Percentiles rank a stretch among this genome's conserved stretches.
Conservation (phyloP, 2,329 filamentous ascomycete genomes). For the Venturia aucupariae region DNA sequence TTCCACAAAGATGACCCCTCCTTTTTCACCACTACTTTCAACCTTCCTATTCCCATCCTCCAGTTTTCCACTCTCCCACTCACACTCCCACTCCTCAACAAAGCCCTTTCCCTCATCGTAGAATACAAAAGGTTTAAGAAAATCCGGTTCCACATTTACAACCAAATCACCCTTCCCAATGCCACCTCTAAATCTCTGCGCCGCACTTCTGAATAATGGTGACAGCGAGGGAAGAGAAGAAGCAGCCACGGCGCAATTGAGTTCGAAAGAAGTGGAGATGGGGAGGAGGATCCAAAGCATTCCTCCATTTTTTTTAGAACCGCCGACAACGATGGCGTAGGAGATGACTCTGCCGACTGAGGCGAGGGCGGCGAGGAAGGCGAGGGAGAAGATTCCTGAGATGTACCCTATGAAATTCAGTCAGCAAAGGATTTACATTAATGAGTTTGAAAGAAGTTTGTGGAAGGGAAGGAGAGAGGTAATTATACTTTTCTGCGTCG, state of each 20-base stretch:
- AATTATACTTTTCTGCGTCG: neutral
- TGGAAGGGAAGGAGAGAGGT: neutral
- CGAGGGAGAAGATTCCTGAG: neutral
- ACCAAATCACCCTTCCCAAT: neutral
- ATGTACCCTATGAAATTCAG: no score
- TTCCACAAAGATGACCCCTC: neutral
- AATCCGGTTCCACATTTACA: neutral
- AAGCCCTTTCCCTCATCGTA: neutral
- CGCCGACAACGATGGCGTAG: neutral
- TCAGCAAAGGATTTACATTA: no score
- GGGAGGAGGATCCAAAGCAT: neutral
- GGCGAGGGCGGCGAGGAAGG: conserved; percentile 3
- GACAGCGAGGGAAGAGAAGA: conserved; percentile 1
- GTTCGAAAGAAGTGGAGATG: neutral
- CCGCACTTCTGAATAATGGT: neutral
- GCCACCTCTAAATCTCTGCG: neutral
- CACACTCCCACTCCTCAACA: neutral
- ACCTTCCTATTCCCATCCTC: neutral
- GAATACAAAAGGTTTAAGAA: neutral
- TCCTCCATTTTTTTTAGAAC: no score
- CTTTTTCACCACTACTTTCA: neutral
- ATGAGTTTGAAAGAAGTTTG: no score
- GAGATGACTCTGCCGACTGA: neutral
- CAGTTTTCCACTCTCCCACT: neutral
- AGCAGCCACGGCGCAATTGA: neutral